Base-by-base conservation (phyloP, 2,329 filamentous ascomycete genomes). In the Emmonsiellopsis sp. region DNA sequence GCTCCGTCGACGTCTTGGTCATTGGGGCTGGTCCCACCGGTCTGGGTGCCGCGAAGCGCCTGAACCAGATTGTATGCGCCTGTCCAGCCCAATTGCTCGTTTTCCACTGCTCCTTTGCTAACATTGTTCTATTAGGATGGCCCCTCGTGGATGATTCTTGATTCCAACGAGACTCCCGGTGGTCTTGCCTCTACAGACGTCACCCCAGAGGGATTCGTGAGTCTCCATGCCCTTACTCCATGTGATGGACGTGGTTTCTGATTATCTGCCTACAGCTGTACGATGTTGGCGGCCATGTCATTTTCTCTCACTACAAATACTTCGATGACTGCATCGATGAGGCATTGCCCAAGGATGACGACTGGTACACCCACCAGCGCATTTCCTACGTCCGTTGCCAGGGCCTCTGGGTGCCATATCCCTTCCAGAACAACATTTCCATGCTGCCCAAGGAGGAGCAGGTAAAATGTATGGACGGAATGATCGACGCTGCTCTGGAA, bases 221-320 rank as follows among this genome's bases (percentile, higher is more conserved):
- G 90, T 89, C 61, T 62, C 37, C 13, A 35, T 40, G 52, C 48
- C 30, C 15, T 54, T 34, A 46, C 57, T 69, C 53, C 31, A 30
- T 51, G 57, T 65, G 50, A 63, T 57, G 50, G 26, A 15, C 3
- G 20, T 53, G 16, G 50, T 5, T 41, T 46, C 26, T 30, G 44
- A 11, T 51, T 31, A 48, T n/a, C 13, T 10, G 45, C 10, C 31
- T 55, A 20, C 67, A 95, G 92, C 83, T 98, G 66, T 98, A 96
- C 82, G 93, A 98, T 76, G 93, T 98, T 65, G 91, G 91, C 71
- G 91, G 91, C 65, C 91, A 96, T 76, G 91, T 96, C 76, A 96
- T 96, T 77, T 96, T 96, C 82, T 96, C 91, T 65, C 91, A 96
- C 83, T 98, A 98, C 86, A 96, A 96, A 79, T 98, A 98, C 84